phyloP scores from a whole-genome alignment of 352 stramenopile genomes.

The Phytopythium boreale region DNA sequence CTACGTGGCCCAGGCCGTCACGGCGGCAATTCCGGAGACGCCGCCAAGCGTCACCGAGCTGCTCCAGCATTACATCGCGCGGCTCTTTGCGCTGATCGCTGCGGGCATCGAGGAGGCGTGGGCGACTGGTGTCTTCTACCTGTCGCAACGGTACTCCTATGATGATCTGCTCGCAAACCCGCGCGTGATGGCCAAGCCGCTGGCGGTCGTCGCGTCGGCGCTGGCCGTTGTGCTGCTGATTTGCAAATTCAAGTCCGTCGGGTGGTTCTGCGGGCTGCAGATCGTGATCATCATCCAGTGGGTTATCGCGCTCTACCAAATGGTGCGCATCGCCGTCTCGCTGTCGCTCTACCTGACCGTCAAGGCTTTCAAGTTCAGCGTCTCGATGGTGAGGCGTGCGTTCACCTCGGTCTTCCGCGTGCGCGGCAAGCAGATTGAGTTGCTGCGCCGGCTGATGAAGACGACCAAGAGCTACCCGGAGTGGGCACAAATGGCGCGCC shows the following conservation, averaged over 20 bases:
- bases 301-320: constrained; percentile 63
- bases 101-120: constrained; percentile 15
- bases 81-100: background rate
- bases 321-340: constrained; percentile 55
- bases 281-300: constrained; percentile 59
- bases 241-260: constrained; percentile 60
- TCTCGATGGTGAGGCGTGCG: constrained; percentile 18
- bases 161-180: constrained; percentile 37
- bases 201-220: constrained; percentile 21
- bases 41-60: constrained; percentile 26
- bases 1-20: constrained; percentile 29
- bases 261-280: constrained; percentile 58
- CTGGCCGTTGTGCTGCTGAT: constrained; percentile 20
- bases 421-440: constrained; percentile 47
- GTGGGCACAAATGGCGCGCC: constrained; percentile 60
- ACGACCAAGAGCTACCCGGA: constrained; percentile 45
- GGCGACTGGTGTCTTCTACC: constrained; percentile 15
- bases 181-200: constrained; percentile 27
- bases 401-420: constrained; percentile 38
- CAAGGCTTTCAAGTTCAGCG: constrained; percentile 43
- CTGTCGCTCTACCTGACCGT: constrained; percentile 46
- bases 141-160: constrained; percentile 7
- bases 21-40: constrained; percentile 24
- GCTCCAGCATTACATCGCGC: constrained; percentile 11
- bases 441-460: constrained; percentile 60